phyloP scores from a whole-genome alignment of 1,284 basidiomycete genomes.

The Boletellus deceptivus region DNA sequence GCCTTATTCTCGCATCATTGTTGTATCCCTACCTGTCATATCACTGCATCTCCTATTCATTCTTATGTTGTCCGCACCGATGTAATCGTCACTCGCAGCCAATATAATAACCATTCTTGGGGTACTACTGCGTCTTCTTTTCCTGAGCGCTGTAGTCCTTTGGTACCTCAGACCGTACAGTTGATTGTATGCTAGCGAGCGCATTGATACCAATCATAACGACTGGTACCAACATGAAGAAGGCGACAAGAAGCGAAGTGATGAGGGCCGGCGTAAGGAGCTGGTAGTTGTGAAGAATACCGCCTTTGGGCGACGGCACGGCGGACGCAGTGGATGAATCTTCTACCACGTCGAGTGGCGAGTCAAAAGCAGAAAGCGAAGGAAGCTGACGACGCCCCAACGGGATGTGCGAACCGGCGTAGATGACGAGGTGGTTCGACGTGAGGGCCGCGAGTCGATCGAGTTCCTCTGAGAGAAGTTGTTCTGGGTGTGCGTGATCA shows the following conservation, averaged over 20 bases:
- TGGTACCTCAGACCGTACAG: conserved; percentile 59
- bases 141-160: conserved; percentile 67
- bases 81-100: conserved; percentile 25
- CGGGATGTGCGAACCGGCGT: conserved; percentile 50
- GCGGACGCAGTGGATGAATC: conserved; percentile 31
- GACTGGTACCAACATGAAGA: conserved; percentile 74
- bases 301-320: conserved; percentile 39
- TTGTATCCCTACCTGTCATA: conserved; percentile 31
- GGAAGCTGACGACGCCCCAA: conserved; percentile 40
- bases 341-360: conserved; percentile 17
- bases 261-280: conserved; percentile 81
- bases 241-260: conserved; percentile 60
- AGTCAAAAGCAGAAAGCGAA: conserved; percentile 25
- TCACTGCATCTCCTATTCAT: conserved; percentile 25
- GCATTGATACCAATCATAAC: conserved; percentile 65
- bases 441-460: conserved; percentile 45
- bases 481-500: conserved; percentile 32
- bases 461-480: conserved; percentile 47
- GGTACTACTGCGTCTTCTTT: conserved; percentile 73
- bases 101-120: conserved; percentile 22
- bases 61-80: conserved; percentile 16
- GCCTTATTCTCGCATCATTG: conserved; percentile 15
- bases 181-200: conserved; percentile 75
- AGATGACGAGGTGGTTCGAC: conserved; percentile 62
- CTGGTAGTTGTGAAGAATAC: conserved; percentile 72